A percentile compares a stretch with the other conserved stretches of the same genome.
phyloP scores from a whole-genome alignment of 805 yeast species.

The Candida hispaniensis region DNA sequence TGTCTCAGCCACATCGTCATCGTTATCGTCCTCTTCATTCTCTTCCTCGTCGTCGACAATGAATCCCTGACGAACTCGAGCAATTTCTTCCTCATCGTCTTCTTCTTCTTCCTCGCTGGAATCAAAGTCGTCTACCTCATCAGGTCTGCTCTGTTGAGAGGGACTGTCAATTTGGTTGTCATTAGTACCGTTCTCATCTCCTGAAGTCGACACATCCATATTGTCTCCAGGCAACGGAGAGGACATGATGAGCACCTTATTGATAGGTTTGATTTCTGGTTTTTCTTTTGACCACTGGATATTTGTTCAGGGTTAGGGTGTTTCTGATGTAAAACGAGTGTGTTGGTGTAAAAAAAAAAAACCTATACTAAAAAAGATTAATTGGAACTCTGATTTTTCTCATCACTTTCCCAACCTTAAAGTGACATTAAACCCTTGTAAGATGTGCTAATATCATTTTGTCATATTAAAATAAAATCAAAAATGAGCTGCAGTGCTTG shows the following conservation, averaged over 20 bases:
- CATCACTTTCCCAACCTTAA: too few species aligned
- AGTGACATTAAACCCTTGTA: too few species aligned
- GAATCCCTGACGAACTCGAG: slow-evolving; percentile 78
- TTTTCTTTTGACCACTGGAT: too few species aligned
- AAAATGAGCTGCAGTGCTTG: too few species aligned
- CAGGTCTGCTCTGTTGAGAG: slow-evolving; percentile 30
- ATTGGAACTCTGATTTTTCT: too few species aligned
- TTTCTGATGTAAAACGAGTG: too few species aligned
- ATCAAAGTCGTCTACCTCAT: slow-evolving; percentile 44
- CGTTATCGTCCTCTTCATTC: slow-evolving; percentile 39
- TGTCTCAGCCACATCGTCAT: slow-evolving; percentile 15
- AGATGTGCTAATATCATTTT: too few species aligned
- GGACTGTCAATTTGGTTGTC: slow-evolving; percentile 16
- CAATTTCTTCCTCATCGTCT: slow-evolving; percentile 83
- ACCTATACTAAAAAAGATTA: too few species aligned
- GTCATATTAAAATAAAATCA: too few species aligned
- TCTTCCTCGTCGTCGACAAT: slow-evolving; percentile 87
- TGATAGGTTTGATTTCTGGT: slow-evolving; percentile 1
- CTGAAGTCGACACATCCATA: not conserved
- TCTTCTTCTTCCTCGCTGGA: slow-evolving; percentile 89
- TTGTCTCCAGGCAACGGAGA: not conserved
- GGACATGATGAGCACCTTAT: not conserved
- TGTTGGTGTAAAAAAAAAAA: too few species aligned
- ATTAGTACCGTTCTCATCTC: slow-evolving; percentile 18
- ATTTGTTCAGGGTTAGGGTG: too few species aligned